Conservation (phyloP, 2,329 filamentous ascomycete species). For the Thielaviopsis euricoi region DNA sequence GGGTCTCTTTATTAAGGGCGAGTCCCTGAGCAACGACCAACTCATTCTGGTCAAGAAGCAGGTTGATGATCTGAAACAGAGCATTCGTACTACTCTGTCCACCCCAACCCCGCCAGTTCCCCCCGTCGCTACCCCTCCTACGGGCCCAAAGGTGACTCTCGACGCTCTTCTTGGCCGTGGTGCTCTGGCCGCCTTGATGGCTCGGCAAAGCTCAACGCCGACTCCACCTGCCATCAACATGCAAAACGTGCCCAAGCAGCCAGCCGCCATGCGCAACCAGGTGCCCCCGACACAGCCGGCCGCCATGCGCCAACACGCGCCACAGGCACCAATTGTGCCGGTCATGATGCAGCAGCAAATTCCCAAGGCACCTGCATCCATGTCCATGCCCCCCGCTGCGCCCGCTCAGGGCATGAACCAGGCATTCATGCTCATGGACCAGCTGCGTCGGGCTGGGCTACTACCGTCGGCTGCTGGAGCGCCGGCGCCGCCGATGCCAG, state of each 20-base stretch:
- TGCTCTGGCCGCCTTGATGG: constrained; percentile 41
- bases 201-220: constrained; percentile 22
- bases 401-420: constrained; percentile 24
- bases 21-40: constrained; percentile 65
- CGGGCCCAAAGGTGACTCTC: constrained; percentile 25
- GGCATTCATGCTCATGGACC: constrained; percentile 47
- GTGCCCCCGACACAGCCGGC: neutral
- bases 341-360: constrained; percentile 15
- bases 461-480: constrained; percentile 30
- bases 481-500: constrained; percentile 20
- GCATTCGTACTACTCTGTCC: constrained; percentile 33
- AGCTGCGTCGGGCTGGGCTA: constrained; percentile 52
- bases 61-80: constrained; percentile 60
- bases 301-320: constrained; percentile 33
- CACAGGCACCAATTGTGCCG: constrained; percentile 12
- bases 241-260: neutral
- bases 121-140: constrained; percentile 17
- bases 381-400: constrained; percentile 11
- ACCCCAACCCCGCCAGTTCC: constrained; percentile 20
- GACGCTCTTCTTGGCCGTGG: constrained; percentile 43
- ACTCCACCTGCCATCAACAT: constrained; percentile 15
- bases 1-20: constrained; percentile 52
- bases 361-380: neutral
- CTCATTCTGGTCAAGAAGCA: constrained; percentile 72
- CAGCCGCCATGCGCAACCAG: neutral